Conservation (phyloP, 2,329 filamentous ascomycete species). For the Cladophialophora exuberans region DNA sequence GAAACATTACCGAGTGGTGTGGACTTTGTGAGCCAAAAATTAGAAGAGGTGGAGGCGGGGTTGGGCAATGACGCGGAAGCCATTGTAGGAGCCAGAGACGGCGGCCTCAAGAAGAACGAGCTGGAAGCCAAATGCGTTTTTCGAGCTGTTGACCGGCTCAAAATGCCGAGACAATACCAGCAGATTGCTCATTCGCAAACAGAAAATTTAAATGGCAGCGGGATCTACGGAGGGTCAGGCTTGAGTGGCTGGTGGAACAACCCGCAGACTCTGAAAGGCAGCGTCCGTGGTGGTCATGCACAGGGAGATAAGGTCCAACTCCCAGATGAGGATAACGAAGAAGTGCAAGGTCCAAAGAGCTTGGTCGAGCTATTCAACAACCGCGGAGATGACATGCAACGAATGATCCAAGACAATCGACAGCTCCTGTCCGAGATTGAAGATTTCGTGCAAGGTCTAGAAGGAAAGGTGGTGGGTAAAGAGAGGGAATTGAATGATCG, state of each 20-base stretch:
- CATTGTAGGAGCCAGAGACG: constrained; percentile 60
- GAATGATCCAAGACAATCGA: constrained; percentile 61
- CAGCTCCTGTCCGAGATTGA: constrained; percentile 67
- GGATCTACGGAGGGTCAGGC: constrained; percentile 28
- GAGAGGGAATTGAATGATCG: constrained; percentile 56
- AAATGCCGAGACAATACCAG: constrained; percentile 68
- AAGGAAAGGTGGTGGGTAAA: constrained; percentile 49
- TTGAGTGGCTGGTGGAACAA: constrained; percentile 38
- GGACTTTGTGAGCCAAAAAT: constrained; percentile 62
- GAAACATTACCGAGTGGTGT: constrained; percentile 68
- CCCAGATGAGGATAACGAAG: constrained; percentile 49
- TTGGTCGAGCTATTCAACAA: constrained; percentile 67
- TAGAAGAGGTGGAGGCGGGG: constrained; percentile 65
- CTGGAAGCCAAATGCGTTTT: constrained; percentile 73
- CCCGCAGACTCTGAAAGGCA: constrained; percentile 33
- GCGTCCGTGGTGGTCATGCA: constrained; percentile 39
- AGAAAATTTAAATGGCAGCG: constrained; percentile 25
- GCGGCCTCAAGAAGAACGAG: constrained; percentile 64
- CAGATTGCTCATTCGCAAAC: constrained; percentile 49
- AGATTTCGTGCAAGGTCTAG: constrained; percentile 66
- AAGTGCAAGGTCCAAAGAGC: constrained; percentile 57
- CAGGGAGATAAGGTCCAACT: constrained; percentile 50
- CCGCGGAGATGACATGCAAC: constrained; percentile 64
- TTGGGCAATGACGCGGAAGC: constrained; percentile 65
- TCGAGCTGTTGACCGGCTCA: constrained; percentile 73